Evolutionary conservation across 1,284 basidiomycete genomes (phyloP), one percentile per base, ranked within the genome.

Genomic region (Leccinum idahoense): DNA sequence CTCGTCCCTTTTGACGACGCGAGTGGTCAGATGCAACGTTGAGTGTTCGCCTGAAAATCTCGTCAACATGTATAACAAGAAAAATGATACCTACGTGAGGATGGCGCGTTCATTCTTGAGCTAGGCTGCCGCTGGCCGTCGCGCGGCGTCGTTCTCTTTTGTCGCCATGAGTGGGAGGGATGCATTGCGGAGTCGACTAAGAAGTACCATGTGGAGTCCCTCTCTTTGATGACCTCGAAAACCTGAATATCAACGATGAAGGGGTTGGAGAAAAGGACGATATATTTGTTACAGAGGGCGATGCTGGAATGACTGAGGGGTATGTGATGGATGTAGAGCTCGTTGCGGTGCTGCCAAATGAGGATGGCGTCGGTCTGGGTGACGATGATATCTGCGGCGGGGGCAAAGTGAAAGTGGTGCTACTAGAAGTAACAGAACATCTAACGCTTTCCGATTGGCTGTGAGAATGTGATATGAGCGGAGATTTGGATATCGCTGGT

Each of bases 391-490:
- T 67, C 72, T 76, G 60, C 18, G 44, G 29, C 37, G 46, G 15
- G 7, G 53, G 20, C 61, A 63, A 4, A 51, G 57, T 73, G 41
- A 73, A 58, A 37, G 37, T 23, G 7, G 18, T 26, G 41, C 44
- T 41, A 60, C 11, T 6, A 44, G 44, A 53, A 23, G 57, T 53
- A 62, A 18, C 44, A 58, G 35, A 35, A 5, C n/a, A 57, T 44
- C 81, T 67, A 65, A 83, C 81, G 62, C 73, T 77, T 68, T 83
- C 82, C 61, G 79, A 76, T 70, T 80, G 74, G 59, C 72, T 71
- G 26, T 80, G 73, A 56, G 71, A 74, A 66, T 78, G 75, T 37
- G 78, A 77, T 63, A 81, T 73, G 35, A 76, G 77, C 37, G 82
- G 69, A n/a, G 77, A 74, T 55, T 76, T 77, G 44, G 73, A 70